Evolutionary conservation across 202 grass and related monocot genomes (phyloP).

Genomic region (Hordeum pubiflorum): DNA sequence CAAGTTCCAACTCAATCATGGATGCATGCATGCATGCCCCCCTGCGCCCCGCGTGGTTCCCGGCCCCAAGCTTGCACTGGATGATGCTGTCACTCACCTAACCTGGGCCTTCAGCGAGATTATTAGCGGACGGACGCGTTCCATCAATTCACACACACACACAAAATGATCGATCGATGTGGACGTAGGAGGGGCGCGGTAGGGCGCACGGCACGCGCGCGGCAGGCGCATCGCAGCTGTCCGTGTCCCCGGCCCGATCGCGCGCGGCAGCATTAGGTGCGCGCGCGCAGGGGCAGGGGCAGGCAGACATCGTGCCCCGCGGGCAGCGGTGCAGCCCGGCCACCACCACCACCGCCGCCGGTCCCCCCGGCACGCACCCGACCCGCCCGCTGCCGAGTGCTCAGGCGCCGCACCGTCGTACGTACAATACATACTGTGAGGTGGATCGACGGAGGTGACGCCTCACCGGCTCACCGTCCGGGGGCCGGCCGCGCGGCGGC

Average conservation of each 20-base stretch:
- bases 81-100: slow-evolving; percentile 36
- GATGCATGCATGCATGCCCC: neutral
- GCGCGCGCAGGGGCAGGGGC: slow-evolving; percentile 6
- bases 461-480: neutral
- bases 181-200: neutral
- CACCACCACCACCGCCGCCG: slow-evolving; percentile 20
- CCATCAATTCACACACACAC: too few relatives aligned
- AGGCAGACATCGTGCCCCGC: slow-evolving; percentile 22
- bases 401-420: neutral
- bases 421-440: neutral
- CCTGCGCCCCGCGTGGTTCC: slow-evolving; percentile 20
- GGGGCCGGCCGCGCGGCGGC: too few relatives aligned
- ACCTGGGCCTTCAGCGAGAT: slow-evolving; percentile 33
- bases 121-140: neutral
- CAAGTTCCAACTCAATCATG: slow-evolving; percentile 33
- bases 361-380: neutral
- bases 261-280: slow-evolving; percentile 6
- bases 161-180: neutral
- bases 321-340: slow-evolving; percentile 26
- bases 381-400: neutral
- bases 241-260: slow-evolving; percentile 11
- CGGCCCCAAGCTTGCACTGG: slow-evolving; percentile 42
- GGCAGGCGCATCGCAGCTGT: neutral
- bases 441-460: neutral
- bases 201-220: slow-evolving; percentile 7